Evolutionary conservation across 441 rosid genomes (phyloP), one percentile per base, ranked within the genome.

Genomic region (Corymbia citriodora): DNA sequence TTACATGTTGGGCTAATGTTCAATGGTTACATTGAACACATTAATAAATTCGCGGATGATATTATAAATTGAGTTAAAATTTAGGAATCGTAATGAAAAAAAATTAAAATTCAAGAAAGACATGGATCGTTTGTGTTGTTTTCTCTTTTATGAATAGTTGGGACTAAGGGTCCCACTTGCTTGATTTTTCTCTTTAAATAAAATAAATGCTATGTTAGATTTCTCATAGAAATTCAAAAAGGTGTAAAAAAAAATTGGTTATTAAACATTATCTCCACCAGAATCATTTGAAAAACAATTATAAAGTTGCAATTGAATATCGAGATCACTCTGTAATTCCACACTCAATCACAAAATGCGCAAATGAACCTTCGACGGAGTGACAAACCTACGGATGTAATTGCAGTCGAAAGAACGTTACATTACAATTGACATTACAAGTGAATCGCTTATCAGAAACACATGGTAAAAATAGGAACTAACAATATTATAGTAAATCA

Each of bases 1-100:
- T 8, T 7, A 0, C 33, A 3, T 0, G 4, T 2, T 14, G 1
- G 9, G 18, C n/a, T 63, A 63, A 63, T 29, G 9, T 63, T 29
- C 2, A 63, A 3, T 4, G 33, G 13, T 1, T 29, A 14, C 0
- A 63, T 63, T 63, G 8, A 63, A 63, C 13, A 29, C 27, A 15
- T 54, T 16, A 52, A 59, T 25, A 61, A 11, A 17, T 23, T 29
- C 0, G 12, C 0, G 13, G 7, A 63, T 59, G 7, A 10, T 0
- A 25, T 10, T 59, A 0, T 1, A 59, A 0, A 10, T 59, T 59
- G 7, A 7, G 4, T 13, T 59, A 59, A 59, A 59, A 13, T 59
- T 59, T 57, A 57, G 0, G 14, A 14, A 59, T 13, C 10, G 2
- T 10, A 2, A 23, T 59, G 10, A 59, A 59, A 4, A 25, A 59